Percentiles rank a stretch among this genome's conserved stretches.
Conservation (phyloP, 2,329 filamentous ascomycete species). For the Talaromyces sp. region DNA sequence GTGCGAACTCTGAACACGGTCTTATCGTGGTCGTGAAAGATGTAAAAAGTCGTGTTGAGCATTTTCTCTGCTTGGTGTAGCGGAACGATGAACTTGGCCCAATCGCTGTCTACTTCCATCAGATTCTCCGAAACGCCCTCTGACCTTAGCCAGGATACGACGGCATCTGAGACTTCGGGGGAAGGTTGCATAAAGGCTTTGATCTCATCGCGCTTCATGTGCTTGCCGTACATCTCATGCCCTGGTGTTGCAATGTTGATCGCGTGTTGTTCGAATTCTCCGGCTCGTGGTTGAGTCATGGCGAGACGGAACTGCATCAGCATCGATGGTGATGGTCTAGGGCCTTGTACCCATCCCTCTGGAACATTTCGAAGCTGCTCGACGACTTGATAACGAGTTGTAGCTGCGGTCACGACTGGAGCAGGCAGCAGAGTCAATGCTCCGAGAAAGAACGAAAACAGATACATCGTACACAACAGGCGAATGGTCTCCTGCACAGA, state of each 20-base stretch:
- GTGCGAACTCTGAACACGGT: constrained; percentile 51
- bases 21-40: constrained; percentile 50
- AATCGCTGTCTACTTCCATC: constrained; percentile 55
- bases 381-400: constrained; percentile 21
- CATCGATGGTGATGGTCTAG: constrained; percentile 33
- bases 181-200: constrained; percentile 54
- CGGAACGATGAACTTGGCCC: constrained; percentile 54
- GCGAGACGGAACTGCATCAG: constrained; percentile 50
- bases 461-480: constrained; percentile 8
- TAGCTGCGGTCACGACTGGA: not conserved
- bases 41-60: constrained; percentile 57
- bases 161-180: constrained; percentile 45
- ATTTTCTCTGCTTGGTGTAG: constrained; percentile 51
- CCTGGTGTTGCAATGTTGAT: constrained; percentile 61
- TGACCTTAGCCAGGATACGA: constrained; percentile 55
- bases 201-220: constrained; percentile 61
- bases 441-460: constrained; percentile 5
- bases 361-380: constrained; percentile 32
- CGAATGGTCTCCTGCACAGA: not conserved
- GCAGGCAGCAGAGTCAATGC: constrained; percentile 4
- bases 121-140: constrained; percentile 47
- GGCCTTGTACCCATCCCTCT: constrained; percentile 33
- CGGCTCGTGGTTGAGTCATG: constrained; percentile 48
- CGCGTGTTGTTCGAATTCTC: constrained; percentile 56
- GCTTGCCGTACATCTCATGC: constrained; percentile 58